Evolutionary conservation across 768 basidiomycete species (phyloP), one percentile per base, ranked within the genome.

Genomic region (Pholiota microspora): DNA sequence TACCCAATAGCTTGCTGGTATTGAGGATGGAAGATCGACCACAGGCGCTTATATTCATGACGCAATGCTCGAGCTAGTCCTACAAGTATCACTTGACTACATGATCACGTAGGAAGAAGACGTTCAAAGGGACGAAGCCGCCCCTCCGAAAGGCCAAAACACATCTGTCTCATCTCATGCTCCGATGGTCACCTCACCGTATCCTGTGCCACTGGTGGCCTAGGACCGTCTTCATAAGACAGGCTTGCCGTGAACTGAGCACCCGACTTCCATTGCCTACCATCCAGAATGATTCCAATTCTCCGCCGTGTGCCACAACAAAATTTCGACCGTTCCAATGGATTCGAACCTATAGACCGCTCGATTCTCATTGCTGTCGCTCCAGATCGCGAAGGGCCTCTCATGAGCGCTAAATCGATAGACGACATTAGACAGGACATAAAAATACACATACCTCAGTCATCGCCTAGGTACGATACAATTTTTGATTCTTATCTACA

Each of bases 331-430:
- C 48, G 49, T 36, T 32, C 47, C 29, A n/a, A n/a, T 31, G 29
- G 0, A 62, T 54, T 21, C 65, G 60, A 66, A 32, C 57, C 65
- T 13, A 60, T 74, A 3, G 57, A 64, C 49, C 64, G 69, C 0
- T 48, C 53, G 18, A 50, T 60, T 21, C 62, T 74, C 9, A 55
- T 73, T 2, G 65, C 64, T 8, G 66, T 73, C 7, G 66, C 74
- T 2, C 71, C 72, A 0, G 73, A 73, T 51, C 71, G 72, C 36
- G 71, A 74, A 58, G 62, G 54, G 9, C 49, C 73, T 4, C 45
- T 75, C 18, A 50, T 51, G 31, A 63, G 62, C 49, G 59, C 54
- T 12, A 66, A 57, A 38, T 59, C 50, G 15, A 68, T 65, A 24
- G 63, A 67, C 3, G 71, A 72, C 44, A 58, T 74, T 12, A 57